Evolutionary conservation across 352 stramenopile genomes (phyloP), one percentile per base, ranked within the genome.

Genomic region (Globisporangium radiosum): DNA sequence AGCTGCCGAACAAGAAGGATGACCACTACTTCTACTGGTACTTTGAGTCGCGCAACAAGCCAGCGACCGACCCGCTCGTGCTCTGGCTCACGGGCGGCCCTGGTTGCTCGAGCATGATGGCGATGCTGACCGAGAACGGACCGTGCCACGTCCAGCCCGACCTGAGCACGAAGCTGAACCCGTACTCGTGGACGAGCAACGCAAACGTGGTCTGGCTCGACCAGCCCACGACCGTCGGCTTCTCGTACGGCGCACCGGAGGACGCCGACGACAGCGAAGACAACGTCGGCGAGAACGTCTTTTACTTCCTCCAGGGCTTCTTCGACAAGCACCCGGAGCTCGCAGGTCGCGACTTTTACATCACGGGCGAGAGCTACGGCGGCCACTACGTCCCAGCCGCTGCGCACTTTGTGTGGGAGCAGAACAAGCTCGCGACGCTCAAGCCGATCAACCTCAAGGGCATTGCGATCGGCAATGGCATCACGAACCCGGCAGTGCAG

Each of bases 11-110:
- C 55, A 65, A 65, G 54, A 60, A 65, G 54, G 60, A 81, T 50
- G 68, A 81, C 57, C 56, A 80, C 47, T 81, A 81, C 70, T 81
- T 81, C 60, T 81, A 81, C 58, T 81, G 73, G 73, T 77, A 74
- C 58, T 72, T 78, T 19, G 56, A 72, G 57, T 79, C 71, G 10
- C 62, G 64, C 17, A 65, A 52, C 17, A 59, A 63, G 36, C 57
- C 63, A 5, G 19, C 25, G 3, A 69, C 15, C 8, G 69, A 78
- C 51, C 69, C 69, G 37, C 54, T 82, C 1, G 58, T 81, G 43
- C 47, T 81, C 3, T 82, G 72, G 73, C 60, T 82, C 39, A 76
- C 72, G 13, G 71, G 73, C 11, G 72, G 72, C 14, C 70, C 72
- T 40, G 71, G 71, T 0, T 76, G 66, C 59, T 76, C 65, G 47